These are phyloP conservation scores for Pezicula radicicola DNA, from an alignment of 2,329 filamentous ascomycete species.

Conservation along the genomic window DNA sequence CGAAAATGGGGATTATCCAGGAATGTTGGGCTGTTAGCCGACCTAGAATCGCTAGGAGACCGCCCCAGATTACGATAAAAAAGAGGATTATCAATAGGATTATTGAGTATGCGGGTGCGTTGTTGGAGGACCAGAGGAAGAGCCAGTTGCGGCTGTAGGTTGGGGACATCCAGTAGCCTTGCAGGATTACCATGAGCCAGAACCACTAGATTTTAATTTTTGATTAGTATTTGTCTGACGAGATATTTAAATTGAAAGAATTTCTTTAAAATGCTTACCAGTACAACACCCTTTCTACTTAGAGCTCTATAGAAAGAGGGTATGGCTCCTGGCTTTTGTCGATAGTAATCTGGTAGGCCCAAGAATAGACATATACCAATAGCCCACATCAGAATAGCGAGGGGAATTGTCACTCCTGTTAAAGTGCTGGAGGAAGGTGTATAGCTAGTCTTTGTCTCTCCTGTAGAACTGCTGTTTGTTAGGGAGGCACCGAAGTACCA, in stretches of 20 bases:
- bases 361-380: conserved; percentile 52
- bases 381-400: conserved; percentile 53
- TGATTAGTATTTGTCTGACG: too few relatives aligned
- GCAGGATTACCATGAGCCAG: conserved; percentile 58
- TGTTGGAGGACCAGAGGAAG: conserved; percentile 29
- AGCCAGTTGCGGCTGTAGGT: conserved; percentile 65
- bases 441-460: not conserved
- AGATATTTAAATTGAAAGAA: not conserved
- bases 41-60: conserved; percentile 46
- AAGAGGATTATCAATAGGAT: conserved; percentile 51
- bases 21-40: conserved; percentile 55
- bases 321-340: conserved; percentile 56
- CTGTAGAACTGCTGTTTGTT: not conserved
- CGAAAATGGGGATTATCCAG: conserved; percentile 65
- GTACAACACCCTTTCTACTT: conserved; percentile 31
- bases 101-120: conserved; percentile 54
- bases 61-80: conserved; percentile 52
- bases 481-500: not conserved
- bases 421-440: not conserved
- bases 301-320: conserved; percentile 62
- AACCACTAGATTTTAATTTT: conserved; percentile 44
- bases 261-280: not conserved
- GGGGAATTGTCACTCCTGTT: conserved; percentile 49
- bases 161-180: conserved; percentile 65
- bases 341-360: conserved; percentile 63